These are phyloP conservation scores for Selenicereus undatus DNA, from an alignment of 148 eudicot species.

Conservation along the genomic window DNA sequence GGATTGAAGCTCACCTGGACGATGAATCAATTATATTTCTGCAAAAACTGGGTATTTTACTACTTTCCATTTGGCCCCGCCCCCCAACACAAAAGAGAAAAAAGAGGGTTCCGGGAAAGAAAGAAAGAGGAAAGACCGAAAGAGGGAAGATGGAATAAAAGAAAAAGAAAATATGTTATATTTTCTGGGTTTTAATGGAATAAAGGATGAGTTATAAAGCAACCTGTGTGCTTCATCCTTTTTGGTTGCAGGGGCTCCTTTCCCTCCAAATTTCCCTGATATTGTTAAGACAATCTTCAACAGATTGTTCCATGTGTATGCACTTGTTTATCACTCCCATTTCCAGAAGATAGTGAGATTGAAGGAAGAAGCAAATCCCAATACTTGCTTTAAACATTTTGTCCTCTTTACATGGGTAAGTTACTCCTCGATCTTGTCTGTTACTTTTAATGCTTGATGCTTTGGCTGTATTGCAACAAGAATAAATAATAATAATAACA, in stretches of 20 bases:
- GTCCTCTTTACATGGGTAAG: conserved; percentile 86
- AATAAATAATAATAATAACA: neutral
- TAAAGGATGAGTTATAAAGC: neutral
- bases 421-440: neutral
- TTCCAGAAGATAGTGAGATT: conserved; percentile 98
- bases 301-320: conserved; percentile 90
- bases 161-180: neutral
- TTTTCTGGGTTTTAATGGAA: neutral
- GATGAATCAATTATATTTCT: conserved; percentile 94
- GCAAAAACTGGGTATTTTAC: conserved; percentile 64
- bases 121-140: neutral
- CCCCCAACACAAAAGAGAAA: neutral
- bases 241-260: conserved; percentile 63
- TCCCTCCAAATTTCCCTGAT: conserved; percentile 83
- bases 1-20: conserved; percentile 90
- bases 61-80: neutral
- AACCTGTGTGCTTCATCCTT: neutral
- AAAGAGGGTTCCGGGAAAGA: too few species aligned
- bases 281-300: conserved; percentile 92
- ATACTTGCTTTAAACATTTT: conserved; percentile 94
- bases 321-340: conserved; percentile 90
- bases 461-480: neutral
- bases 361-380: conserved; percentile 93
- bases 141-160: neutral
- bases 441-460: neutral